Evolutionary conservation across 2,329 filamentous ascomycete species (phyloP).

Genomic region (Talaromyces islandicus): DNA sequence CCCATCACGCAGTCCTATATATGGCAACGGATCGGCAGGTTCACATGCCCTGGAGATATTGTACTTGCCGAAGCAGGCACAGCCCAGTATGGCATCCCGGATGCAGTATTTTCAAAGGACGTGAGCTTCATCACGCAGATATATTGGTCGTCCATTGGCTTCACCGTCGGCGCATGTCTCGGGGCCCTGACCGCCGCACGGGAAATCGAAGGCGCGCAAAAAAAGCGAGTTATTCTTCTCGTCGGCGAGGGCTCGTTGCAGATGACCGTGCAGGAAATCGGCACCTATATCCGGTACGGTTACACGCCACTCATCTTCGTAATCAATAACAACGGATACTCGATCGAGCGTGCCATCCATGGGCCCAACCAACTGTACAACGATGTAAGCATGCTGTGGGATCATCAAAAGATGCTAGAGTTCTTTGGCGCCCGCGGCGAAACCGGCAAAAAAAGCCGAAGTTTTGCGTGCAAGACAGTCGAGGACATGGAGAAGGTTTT

Average conservation of each 20-base stretch:
- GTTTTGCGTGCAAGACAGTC: not conserved
- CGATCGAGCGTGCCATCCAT: conserved; percentile 44
- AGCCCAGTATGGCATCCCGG: not conserved
- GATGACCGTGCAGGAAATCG: conserved; percentile 31
- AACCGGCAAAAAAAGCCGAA: not conserved
- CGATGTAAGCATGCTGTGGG: conserved; percentile 50
- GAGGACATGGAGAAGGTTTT: conserved; percentile 6
- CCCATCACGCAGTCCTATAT: conserved; percentile 2
- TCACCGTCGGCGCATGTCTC: conserved; percentile 17
- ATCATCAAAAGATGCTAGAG: conserved; percentile 55
- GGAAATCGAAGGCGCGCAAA: conserved; percentile 6
- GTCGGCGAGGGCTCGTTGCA: conserved; percentile 11
- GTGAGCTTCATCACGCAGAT: conserved; percentile 16
- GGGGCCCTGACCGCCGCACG: conserved; percentile 17
- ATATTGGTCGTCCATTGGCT: conserved; percentile 24
- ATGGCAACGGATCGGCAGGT: not conserved
- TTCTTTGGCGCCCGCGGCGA: conserved; percentile 2
- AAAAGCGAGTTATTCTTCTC: conserved; percentile 1
- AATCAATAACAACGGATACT: conserved; percentile 45
- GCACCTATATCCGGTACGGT: conserved; percentile 50
- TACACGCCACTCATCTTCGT: conserved; percentile 56
- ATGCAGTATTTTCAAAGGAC: not conserved
- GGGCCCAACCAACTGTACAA: conserved; percentile 22
- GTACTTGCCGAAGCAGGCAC: conserved; percentile 9
- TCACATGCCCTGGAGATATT: conserved; percentile 5